Conservation (phyloP, 306 rosid species). For the Erythrophleum fordii region DNA sequence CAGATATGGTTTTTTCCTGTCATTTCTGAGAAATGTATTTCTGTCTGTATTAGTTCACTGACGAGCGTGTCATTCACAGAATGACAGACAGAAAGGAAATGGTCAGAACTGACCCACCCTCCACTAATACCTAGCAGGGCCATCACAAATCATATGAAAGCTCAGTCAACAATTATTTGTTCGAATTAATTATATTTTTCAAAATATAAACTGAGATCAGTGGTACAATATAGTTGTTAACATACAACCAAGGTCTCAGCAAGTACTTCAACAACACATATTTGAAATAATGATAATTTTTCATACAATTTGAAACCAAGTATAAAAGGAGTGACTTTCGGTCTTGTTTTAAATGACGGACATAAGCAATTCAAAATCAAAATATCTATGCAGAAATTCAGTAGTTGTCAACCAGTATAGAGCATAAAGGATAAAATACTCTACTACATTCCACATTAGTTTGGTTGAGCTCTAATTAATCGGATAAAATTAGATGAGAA, state of each 20-base stretch:
- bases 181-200: neutral
- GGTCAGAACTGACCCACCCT: neutral
- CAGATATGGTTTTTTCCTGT: neutral
- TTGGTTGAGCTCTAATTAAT: constrained; percentile 1
- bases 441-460: neutral
- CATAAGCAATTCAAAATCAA: neutral
- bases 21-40: neutral
- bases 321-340: neutral
- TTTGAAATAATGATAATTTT: neutral
- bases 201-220: neutral
- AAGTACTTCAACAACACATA: neutral
- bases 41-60: neutral
- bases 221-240: neutral
- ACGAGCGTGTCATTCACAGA: too few species aligned
- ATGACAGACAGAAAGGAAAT: too few species aligned
- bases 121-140: neutral
- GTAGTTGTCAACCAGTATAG: constrained; percentile 1
- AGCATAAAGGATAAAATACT: constrained; percentile 1
- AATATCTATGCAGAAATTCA: neutral
- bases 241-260: neutral
- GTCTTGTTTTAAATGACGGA: neutral
- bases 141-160: neutral
- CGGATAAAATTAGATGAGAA: constrained; percentile 9
- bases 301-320: neutral
- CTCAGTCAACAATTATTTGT: neutral